Conservation (phyloP, 1,139 yeast species). For the Hemisphaericaspora subhashii region DNA sequence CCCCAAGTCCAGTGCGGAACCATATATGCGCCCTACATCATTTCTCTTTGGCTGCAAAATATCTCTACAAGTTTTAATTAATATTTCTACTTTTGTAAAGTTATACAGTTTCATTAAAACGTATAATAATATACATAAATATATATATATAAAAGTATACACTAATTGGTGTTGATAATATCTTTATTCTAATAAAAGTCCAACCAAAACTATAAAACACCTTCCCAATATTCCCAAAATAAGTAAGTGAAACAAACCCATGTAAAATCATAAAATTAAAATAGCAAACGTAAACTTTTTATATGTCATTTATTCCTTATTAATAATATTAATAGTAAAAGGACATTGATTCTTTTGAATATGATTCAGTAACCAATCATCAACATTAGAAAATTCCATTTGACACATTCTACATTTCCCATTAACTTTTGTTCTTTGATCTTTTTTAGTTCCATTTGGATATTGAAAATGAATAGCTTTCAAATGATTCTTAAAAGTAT, state of each 20-base stretch:
- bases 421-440: slow-evolving; percentile 62
- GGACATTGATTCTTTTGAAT: slow-evolving; percentile 60
- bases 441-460: slow-evolving; percentile 84
- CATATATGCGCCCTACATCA: no score
- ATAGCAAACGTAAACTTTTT: background rate
- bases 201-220: no score
- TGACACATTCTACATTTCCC: slow-evolving; percentile 84
- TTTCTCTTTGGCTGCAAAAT: no score
- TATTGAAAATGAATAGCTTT: slow-evolving; percentile 88
- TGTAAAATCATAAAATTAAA: background rate
- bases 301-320: slow-evolving; percentile 7
- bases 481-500: slow-evolving; percentile 86
- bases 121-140: no score
- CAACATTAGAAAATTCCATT: slow-evolving; percentile 61
- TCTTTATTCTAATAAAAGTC: no score
- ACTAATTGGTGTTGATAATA: no score
- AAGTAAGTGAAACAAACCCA: background rate
- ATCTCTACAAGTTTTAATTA: no score
- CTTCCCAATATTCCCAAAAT: no score
- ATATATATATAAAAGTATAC: no score
- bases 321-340: slow-evolving; percentile 20
- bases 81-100: no score
- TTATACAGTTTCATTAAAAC: no score
- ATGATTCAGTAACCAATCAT: slow-evolving; percentile 75
- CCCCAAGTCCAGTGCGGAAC: no score